Evolutionary conservation across 2,329 filamentous ascomycete genomes (phyloP), one percentile per base, ranked within the genome.

Genomic region (Penicillium sp.): DNA sequence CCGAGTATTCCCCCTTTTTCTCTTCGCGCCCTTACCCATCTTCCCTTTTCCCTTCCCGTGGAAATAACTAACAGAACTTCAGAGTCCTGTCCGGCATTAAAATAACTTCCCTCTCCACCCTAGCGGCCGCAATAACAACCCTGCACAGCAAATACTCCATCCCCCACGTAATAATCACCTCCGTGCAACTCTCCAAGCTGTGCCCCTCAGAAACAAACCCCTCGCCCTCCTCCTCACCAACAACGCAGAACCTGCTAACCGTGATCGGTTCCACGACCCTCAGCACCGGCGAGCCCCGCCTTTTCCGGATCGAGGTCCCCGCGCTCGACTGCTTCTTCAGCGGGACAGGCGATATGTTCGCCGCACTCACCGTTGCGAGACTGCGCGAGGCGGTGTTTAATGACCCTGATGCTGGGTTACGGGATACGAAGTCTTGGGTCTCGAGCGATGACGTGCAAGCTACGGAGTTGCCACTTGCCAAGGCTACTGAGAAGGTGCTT

Each of bases 291-390:
- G 83, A 83, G 47, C 88, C 94, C 0, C 89, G 95, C n/a, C 85
- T 94, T 56, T 99, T 98, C 83, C 89, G 90, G 71, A 89, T 98
- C 71, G 88, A 91, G 60, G 92, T 97, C 60, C 93, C 94, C 0
- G 87, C 90, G 30, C 89, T 97, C 63, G 91, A 97, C 73, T 91
- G 93, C 79, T 97, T 95, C 83, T 99, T 98, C 79, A 93, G 91
- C 70, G 95, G 95, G 46, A 98, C 96, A 0, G 95, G 95, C 51
- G 95, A 99, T 81, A 97, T 99, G 94, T 98, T 99, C 74, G 94
- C 93, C 31, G 94, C 94, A 7, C 84, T 99, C 50, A 93, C 92
- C 73, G 88, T 97, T 1, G 91, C 91, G 46, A 88, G 94, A 31
- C 88, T 99, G 72, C 89, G 94, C 61, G 92, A 98, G 81, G 93